These are phyloP conservation scores for Saturnispora sekii DNA, from an alignment of 805 yeast species.

Conservation along the genomic window DNA sequence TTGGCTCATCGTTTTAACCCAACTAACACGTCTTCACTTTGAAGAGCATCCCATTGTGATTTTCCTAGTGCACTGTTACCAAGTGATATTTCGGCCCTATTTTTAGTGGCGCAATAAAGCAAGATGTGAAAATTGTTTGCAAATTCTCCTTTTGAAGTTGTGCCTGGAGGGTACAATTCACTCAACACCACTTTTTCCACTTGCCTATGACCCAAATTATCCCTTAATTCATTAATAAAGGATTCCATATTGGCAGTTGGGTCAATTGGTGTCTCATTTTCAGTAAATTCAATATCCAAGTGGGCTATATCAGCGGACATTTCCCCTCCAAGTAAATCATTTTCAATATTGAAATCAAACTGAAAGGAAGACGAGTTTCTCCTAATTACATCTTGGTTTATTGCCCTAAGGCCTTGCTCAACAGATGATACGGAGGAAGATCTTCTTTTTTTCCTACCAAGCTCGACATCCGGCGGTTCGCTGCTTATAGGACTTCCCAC, in stretches of 20 bases:
- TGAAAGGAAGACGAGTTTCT: slow-evolving; percentile 10
- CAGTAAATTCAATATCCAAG: slow-evolving; percentile 7
- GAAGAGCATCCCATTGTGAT: slow-evolving; percentile 21
- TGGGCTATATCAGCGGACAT: slow-evolving; percentile 9
- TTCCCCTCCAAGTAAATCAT: slow-evolving; percentile 2
- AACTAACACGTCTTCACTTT: slow-evolving; percentile 14
- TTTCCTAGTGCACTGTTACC: slow-evolving; percentile 11
- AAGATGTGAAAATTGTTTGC: slow-evolving; percentile 15
- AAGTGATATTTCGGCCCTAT: slow-evolving; percentile 11
- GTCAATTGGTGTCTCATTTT: background rate
- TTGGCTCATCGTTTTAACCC: background rate
- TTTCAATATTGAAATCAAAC: slow-evolving; percentile 9
- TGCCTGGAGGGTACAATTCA: background rate
- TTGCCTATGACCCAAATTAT: background rate
- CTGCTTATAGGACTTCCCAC: background rate
- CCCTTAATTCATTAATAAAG: background rate
- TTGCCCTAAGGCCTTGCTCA: slow-evolving; percentile 11
- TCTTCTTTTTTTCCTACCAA: slow-evolving; percentile 3
- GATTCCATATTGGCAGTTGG: background rate
- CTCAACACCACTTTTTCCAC: background rate
- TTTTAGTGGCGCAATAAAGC: slow-evolving; percentile 15
- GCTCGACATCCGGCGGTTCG: background rate
- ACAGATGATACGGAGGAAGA: slow-evolving; percentile 15
- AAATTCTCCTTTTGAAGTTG: slow-evolving; percentile 11
- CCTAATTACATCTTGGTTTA: background rate